These are phyloP conservation scores for Beauveria sp. DNA, from an alignment of 2,329 filamentous ascomycete genomes.

Conservation along the genomic window DNA sequence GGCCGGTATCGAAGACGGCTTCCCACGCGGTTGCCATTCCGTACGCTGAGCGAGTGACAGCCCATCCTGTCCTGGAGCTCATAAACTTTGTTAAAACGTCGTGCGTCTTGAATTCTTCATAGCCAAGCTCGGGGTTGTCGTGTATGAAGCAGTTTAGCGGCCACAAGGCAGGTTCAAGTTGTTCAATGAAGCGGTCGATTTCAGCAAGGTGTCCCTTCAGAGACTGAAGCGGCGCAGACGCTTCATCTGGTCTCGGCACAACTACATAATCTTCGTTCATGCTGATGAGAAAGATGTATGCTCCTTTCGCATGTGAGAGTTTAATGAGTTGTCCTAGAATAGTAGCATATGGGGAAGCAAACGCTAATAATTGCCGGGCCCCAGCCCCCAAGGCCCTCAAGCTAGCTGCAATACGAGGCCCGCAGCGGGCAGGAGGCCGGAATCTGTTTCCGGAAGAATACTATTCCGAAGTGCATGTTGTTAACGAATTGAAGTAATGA, in stretches of 20 bases:
- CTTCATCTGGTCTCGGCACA: constrained; percentile 2
- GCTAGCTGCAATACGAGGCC: neutral
- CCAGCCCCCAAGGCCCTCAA: neutral
- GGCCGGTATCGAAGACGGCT: constrained; percentile 31
- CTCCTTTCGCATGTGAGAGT: neutral
- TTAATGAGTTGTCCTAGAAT: neutral
- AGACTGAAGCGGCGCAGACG: neutral
- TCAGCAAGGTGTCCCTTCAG: constrained; percentile 21
- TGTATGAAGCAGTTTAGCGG: constrained; percentile 33
- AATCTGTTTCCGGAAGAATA: neutral
- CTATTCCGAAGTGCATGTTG: too few species aligned
- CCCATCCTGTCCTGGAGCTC: constrained; percentile 26
- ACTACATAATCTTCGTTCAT: constrained; percentile 13
- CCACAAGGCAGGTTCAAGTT: constrained; percentile 21
- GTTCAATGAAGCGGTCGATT: constrained; percentile 19
- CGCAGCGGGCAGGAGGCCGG: neutral
- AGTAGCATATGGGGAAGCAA: neutral
- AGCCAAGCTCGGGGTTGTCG: constrained; percentile 35
- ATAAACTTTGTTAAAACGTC: constrained; percentile 32
- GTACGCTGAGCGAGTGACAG: constrained; percentile 32
- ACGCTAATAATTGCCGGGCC: neutral
- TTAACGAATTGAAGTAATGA: too few species aligned
- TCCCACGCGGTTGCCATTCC: constrained; percentile 37
- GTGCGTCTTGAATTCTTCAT: constrained; percentile 35
- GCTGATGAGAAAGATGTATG: neutral